Percentiles rank a stretch among this genome's conserved stretches.
phyloP scores from a whole-genome alignment of 345 rosid genomes.

The Carallia pectinifolia region DNA sequence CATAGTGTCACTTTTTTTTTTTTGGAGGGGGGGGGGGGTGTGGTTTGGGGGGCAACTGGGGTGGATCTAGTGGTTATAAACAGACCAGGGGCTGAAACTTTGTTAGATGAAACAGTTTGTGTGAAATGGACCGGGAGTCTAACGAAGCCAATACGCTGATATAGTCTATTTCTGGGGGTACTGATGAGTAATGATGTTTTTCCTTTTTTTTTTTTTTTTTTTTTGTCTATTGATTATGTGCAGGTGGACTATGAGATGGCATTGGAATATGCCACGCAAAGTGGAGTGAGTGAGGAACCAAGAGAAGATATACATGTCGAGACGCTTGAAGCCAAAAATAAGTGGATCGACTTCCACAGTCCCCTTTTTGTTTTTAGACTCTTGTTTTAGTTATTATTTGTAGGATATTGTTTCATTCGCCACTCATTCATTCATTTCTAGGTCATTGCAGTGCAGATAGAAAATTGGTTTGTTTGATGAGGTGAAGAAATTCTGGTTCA shows the following conservation, averaged over 20 bases:
- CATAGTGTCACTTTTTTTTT: too few species aligned
- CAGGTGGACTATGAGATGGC: conserved; percentile 99
- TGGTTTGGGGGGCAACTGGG: too few species aligned
- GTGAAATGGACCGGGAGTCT: too few species aligned
- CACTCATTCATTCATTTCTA: not conserved
- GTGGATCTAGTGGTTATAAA: too few species aligned
- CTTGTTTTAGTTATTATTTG: conserved; percentile 29
- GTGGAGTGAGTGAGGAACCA: conserved; percentile 88
- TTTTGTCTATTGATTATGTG: conserved; percentile 2
- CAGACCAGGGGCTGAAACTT: too few species aligned
- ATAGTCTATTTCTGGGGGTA: too few species aligned
- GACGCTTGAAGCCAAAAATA: conserved; percentile 39
- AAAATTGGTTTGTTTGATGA: not conserved
- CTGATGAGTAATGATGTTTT: not conserved
- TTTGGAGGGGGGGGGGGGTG: too few species aligned
- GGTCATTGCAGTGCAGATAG: not conserved
- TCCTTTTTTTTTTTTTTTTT: not conserved
- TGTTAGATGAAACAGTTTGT: too few species aligned
- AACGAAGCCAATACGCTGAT: too few species aligned
- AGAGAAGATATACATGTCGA: conserved; percentile 60
- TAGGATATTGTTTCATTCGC: not conserved
- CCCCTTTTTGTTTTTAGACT: conserved; percentile 68
- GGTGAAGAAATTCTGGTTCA: too few species aligned
- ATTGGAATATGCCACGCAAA: conserved; percentile 88
- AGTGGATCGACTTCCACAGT: conserved; percentile 51